A percentile compares a stretch with the other conserved stretches of the same genome.
phyloP scores from a whole-genome alignment of 202 grass and related monocot genomes.

The Alloteropsis angusta region DNA sequence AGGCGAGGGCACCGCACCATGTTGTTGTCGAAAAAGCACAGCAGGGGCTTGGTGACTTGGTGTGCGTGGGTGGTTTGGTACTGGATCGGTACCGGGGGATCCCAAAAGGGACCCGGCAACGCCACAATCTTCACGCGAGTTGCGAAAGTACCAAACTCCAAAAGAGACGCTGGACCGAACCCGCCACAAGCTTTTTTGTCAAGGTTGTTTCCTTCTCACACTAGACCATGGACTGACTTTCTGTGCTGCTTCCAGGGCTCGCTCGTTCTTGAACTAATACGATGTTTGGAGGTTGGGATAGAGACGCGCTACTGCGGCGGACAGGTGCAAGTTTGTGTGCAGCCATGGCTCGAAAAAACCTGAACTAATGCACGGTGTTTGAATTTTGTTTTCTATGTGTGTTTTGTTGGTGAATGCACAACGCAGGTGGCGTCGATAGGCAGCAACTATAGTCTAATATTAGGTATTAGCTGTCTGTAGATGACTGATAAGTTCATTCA shows the following conservation, averaged over 20 bases:
- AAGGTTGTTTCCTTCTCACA: background rate
- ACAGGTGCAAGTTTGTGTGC: background rate
- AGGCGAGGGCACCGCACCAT: background rate
- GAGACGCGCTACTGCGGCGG: background rate
- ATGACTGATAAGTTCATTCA: too few species aligned
- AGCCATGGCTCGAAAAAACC: background rate
- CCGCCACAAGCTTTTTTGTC: background rate
- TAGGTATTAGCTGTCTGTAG: too few species aligned
- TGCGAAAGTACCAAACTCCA: constrained; percentile 24
- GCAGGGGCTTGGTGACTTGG: too few species aligned
- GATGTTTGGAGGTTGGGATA: background rate
- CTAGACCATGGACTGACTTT: background rate
- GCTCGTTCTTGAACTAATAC: background rate
- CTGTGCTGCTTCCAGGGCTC: background rate
- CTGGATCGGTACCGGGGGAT: background rate
- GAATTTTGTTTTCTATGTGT: too few species aligned
- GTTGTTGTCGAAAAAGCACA: background rate
- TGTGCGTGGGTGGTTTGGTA: background rate
- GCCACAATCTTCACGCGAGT: constrained; percentile 35
- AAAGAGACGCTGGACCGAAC: constrained; percentile 32
- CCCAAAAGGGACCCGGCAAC: constrained; percentile 18
- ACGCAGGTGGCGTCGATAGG: too few species aligned
- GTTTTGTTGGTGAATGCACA: too few species aligned
- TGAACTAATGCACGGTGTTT: too few species aligned
- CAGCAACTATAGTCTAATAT: too few species aligned